Evolutionary conservation across 208 protist genomes (phyloP), one percentile per base, ranked within the genome.

Genomic region (Naegleria lovaniensis): DNA sequence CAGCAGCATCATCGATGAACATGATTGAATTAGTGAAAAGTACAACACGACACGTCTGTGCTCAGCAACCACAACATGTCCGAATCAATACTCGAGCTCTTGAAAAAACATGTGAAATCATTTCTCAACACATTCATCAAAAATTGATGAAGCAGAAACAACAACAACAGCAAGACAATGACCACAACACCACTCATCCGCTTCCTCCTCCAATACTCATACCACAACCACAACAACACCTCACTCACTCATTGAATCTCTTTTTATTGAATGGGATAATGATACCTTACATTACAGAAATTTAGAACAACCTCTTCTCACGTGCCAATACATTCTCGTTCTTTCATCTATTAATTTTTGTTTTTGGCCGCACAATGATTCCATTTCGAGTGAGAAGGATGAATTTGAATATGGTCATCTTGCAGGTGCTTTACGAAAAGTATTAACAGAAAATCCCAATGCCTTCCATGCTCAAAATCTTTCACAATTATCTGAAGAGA

Each of bases 301-400:
- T 58, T 38, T 58, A 58, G 3, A 85, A 29, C 51, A 90, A n/a
- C 25, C 13, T 7, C 22, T 40, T 16, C 16, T 79, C 0, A 79
- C 88, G 7, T 25, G 39, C 7, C 43, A 79, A 55, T 90, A 90
- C 33, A 83, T 90, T 79, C 33, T 90, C 6, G 51, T 90, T 22
- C 41, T 90, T 1, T 39, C 29, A 13, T 22, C 13, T 9, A n/a
- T 90, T 13, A 90, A 90, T 58, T 90, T 90, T 39, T 90, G 88
- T 85, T 90, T 90, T 79, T 90, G 88, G 88, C 88, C 88, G 19
- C 40, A n/a, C 1, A 85, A 85, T 39, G 83, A 36, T 51, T 33
- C 33, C 29, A 39, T 29, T 51, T 1, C 11, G 9, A 19, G 19
- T 33, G 38, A 38, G 59, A 33, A 59, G 15, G 59, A 79, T 43